Base-by-base conservation (phyloP, 257 asterid genomes). In the Solanum chilense region DNA sequence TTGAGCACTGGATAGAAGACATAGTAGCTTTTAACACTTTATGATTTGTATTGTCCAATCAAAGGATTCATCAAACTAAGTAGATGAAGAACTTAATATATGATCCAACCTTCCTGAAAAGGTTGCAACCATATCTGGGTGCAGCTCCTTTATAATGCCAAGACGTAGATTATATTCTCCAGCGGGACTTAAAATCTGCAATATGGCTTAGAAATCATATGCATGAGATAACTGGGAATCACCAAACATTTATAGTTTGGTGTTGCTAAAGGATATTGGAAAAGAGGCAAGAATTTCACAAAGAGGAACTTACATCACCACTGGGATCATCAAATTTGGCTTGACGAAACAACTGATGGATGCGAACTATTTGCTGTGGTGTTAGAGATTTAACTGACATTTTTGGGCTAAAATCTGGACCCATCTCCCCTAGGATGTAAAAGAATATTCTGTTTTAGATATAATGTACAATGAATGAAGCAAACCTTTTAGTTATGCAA, bases 41-140 rank as follows among this genome's bases (percentile, higher is more conserved):
- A 25, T 78, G 64, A 78, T 78, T 77, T 45, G 84, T 78, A 78
- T 78, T 47, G 44, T 42, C 56, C 60, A 77, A 44, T 77, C 60
- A 77, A 77, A 4, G 39, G 37, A 78, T 78, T 78, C 64, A 45
- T 44, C 29, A 76, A 15, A 76, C 18, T 13, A 70, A 70, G 45
- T 37, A 85, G 83, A 70, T 14, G 52, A 37, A 44, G 47, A 85
- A 76, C 87, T 11, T 52, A 42, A 86, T 41, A 82, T 35, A 39
- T 74, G 70, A 35, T 66, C 69, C 86, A 83, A 96, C 98, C 98
- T 96, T 94, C 98, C 98, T 83, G 98, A 94, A 93, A 93, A 94
- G 86, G 98, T 96, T 58, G 98, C 98, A 86, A 96, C 98, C 98
- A 96, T 93, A 88, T 96, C 98, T 49, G 98, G 98, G 89, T 94